Percentiles rank a stretch among this genome's conserved stretches.
These are phyloP conservation scores for Cynara cardunculus DNA, from an alignment of 129 eudicot genomes.

Conservation along the genomic window DNA sequence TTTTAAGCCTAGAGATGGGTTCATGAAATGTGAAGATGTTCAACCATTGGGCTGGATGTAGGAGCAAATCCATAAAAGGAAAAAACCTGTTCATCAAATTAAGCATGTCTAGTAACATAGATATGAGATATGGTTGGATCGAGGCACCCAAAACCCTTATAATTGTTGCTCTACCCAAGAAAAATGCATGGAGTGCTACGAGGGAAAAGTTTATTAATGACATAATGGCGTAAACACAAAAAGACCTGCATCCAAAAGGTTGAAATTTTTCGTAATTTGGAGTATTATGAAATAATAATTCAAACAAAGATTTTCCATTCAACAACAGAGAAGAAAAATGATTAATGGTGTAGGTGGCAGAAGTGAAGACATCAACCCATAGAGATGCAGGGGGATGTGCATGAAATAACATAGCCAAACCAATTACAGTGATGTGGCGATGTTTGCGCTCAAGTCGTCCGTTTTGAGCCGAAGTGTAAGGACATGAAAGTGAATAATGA, in stretches of 20 bases:
- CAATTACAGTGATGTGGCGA: constrained; percentile 15
- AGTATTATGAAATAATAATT: background rate
- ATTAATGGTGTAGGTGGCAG: constrained; percentile 4
- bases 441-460: constrained; percentile 21
- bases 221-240: background rate
- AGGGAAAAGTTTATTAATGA: background rate
- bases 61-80: background rate
- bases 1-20: background rate
- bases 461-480: background rate
- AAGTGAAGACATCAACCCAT: constrained; percentile 16
- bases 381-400: background rate
- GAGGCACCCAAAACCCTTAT: background rate
- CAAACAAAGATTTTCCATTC: background rate
- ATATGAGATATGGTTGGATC: background rate
- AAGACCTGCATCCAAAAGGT: background rate
- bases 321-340: background rate
- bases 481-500: background rate
- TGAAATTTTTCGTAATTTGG: background rate
- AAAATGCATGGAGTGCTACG: background rate
- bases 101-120: background rate
- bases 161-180: background rate
- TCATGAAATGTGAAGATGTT: background rate
- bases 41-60: background rate
- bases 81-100: background rate
- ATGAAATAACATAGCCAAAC: constrained; percentile 1